These are phyloP conservation scores for Stagonosporopsis vannaccii DNA, from an alignment of 2,329 filamentous ascomycete species.

Conservation along the genomic window DNA sequence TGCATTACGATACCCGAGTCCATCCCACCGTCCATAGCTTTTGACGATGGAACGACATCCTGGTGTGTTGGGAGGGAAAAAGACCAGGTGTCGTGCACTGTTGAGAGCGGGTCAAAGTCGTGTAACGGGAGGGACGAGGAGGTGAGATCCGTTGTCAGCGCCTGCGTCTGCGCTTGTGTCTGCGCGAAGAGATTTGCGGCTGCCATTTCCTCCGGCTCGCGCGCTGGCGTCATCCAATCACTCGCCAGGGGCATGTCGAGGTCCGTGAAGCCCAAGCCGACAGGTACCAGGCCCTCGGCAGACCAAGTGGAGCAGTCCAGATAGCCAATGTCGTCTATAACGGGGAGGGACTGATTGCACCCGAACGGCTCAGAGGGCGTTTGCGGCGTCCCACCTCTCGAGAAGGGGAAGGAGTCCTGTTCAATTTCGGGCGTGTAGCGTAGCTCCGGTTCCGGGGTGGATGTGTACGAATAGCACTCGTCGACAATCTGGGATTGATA, in stretches of 20 bases:
- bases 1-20: constrained; percentile 45
- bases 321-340: constrained; percentile 32
- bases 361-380: constrained; percentile 38
- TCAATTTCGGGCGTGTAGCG: constrained; percentile 27
- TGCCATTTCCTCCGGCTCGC: constrained; percentile 23
- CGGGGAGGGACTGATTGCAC: constrained; percentile 32
- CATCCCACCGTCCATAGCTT: background rate
- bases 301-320: constrained; percentile 34
- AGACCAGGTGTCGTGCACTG: background rate
- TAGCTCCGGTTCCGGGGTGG: constrained; percentile 34
- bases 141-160: background rate
- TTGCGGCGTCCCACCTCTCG: constrained; percentile 38
- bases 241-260: constrained; percentile 28
- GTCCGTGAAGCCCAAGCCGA: constrained; percentile 32
- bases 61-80: background rate
- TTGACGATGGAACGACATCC: background rate
- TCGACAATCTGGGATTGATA: constrained; percentile 34
- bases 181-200: constrained; percentile 21
- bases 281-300: constrained; percentile 28
- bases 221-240: constrained; percentile 16
- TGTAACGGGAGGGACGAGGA: background rate
- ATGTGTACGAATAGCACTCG: constrained; percentile 34
- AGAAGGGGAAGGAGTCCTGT: constrained; percentile 25
- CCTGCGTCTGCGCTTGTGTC: background rate
- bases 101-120: background rate